These are phyloP conservation scores for Aspergillus pseudotamarii DNA, from an alignment of 2,329 filamentous ascomycete genomes.

Conservation along the genomic window DNA sequence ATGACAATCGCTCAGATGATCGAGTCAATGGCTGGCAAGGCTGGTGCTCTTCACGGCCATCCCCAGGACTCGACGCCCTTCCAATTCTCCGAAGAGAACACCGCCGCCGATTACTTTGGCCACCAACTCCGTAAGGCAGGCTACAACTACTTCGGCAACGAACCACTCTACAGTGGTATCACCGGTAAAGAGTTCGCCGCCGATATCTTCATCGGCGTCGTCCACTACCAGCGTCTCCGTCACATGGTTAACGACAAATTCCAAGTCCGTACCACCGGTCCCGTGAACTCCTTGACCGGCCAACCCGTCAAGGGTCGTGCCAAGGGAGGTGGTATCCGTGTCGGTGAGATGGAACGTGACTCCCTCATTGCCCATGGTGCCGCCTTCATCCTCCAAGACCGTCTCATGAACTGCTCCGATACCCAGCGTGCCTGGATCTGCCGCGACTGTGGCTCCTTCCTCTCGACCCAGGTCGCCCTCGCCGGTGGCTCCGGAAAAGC, in stretches of 20 bases:
- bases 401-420: constrained; percentile 95
- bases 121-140: constrained; percentile 93
- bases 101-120: constrained; percentile 91
- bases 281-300: constrained; percentile 84
- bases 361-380: constrained; percentile 92
- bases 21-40: constrained; percentile 93
- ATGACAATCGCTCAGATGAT: constrained; percentile 99
- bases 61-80: constrained; percentile 96
- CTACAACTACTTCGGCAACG: constrained; percentile 97
- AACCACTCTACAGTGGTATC: constrained; percentile 97
- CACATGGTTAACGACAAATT: constrained; percentile 99
- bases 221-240: constrained; percentile 95
- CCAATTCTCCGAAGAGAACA: constrained; percentile 89
- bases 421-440: constrained; percentile 90
- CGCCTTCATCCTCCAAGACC: constrained; percentile 91
- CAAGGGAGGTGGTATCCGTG: constrained; percentile 96
- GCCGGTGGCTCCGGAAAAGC: constrained; percentile 31
- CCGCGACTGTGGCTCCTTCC: constrained; percentile 83
- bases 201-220: constrained; percentile 94
- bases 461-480: constrained; percentile 70
- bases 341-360: constrained; percentile 99
- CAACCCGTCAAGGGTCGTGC: constrained; percentile 97
- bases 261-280: constrained; percentile 94
- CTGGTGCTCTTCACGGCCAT: constrained; percentile 90
- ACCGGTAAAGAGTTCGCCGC: constrained; percentile 91